These are phyloP conservation scores for Albatrellus ellisii DNA, from an alignment of 768 basidiomycete genomes.

Conservation along the genomic window DNA sequence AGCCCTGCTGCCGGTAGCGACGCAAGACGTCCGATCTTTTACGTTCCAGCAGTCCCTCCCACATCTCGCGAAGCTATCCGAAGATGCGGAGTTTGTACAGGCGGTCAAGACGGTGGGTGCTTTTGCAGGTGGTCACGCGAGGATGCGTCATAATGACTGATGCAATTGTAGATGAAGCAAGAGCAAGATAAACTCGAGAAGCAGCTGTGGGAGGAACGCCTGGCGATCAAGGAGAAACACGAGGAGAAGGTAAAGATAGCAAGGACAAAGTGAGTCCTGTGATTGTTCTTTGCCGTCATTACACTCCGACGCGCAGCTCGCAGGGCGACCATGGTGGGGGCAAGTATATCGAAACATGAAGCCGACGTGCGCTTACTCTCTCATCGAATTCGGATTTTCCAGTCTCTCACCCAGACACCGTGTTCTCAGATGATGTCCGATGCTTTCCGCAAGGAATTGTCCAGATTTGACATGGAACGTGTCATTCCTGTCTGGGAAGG, in stretches of 20 bases:
- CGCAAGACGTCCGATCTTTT: constrained; percentile 30
- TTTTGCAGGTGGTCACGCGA: too few species aligned
- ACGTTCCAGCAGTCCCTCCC: constrained; percentile 66
- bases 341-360: constrained; percentile 55
- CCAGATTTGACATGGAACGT: constrained; percentile 55
- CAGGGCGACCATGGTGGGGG: constrained; percentile 59
- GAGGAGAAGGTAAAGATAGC: constrained; percentile 62
- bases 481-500: constrained; percentile 67
- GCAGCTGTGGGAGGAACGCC: constrained; percentile 55
- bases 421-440: constrained; percentile 45
- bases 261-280: constrained; percentile 40
- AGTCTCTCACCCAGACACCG: too few species aligned
- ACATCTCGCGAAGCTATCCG: constrained; percentile 43
- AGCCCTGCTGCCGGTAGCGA: constrained; percentile 3
- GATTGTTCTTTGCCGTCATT: background rate
- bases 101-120: constrained; percentile 35
- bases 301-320: background rate
- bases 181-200: constrained; percentile 62
- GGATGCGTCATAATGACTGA: too few species aligned
- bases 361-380: constrained; percentile 33
- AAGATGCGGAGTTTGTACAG: constrained; percentile 36
- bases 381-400: constrained; percentile 4
- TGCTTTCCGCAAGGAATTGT: constrained; percentile 50
- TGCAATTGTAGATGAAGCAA: constrained; percentile 40
- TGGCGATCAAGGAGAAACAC: constrained; percentile 46